A percentile compares a stretch with the other conserved stretches of the same genome.
Conservation (phyloP, 129 eudicot species). For the Pseudognaphalium luteoalbum region DNA sequence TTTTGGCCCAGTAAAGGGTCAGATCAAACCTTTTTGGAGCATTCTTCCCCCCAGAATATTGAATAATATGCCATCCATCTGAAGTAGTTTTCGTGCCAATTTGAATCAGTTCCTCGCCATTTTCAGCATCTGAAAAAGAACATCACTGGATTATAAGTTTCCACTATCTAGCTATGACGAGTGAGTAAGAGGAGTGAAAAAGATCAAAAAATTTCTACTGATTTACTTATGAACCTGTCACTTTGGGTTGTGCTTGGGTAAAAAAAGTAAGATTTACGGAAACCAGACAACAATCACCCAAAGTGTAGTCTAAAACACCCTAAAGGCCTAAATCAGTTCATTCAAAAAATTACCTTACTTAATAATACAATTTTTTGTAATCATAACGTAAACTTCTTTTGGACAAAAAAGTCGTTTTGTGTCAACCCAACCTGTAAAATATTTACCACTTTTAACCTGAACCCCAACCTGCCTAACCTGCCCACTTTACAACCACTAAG, state of each 20-base stretch:
- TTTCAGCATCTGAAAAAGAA: slow-evolving; percentile 43
- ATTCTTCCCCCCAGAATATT: slow-evolving; percentile 86
- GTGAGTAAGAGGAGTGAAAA: neutral
- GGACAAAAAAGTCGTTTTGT: neutral
- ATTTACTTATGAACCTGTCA: neutral
- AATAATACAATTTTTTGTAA: too few relatives aligned
- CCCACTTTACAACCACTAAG: neutral
- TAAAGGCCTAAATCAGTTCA: neutral
- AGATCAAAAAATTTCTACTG: too few relatives aligned
- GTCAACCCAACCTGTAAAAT: neutral
- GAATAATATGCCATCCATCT: slow-evolving; percentile 93
- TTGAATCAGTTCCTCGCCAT: slow-evolving; percentile 57
- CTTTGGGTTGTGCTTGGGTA: neutral
- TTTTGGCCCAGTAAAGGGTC: slow-evolving; percentile 62
- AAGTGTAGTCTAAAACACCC: neutral
- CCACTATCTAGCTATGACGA: neutral
- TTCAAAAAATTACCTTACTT: neutral
- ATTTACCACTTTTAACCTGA: neutral
- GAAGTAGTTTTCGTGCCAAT: slow-evolving; percentile 52
- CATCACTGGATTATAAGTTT: neutral
- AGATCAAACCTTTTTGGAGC: slow-evolving; percentile 74
- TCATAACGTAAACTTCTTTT: too few relatives aligned
- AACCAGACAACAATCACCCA: neutral
- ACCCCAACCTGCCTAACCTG: neutral
- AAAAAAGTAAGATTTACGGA: neutral